Conservation (phyloP, 228 moss, liverwort and hornwort genomes). For the Sphagnum fallax region DNA sequence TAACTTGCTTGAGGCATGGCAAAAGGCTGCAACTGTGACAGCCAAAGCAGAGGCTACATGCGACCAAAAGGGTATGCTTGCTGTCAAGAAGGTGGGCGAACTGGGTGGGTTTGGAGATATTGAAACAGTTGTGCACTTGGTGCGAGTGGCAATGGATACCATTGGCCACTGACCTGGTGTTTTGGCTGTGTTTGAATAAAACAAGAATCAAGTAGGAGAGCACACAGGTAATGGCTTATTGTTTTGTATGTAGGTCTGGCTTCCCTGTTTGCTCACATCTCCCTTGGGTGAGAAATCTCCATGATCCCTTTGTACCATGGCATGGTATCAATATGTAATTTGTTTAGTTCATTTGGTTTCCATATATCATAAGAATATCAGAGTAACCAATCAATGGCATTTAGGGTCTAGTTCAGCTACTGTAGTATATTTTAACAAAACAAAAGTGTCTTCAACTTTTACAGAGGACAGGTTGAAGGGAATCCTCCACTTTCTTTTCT, state of each 20-base stretch:
- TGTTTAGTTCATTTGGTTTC: no score
- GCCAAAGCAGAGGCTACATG: constrained; percentile 69
- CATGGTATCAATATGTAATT: no score
- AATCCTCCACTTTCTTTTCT: no score
- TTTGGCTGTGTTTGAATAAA: constrained; percentile 30
- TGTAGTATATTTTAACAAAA: no score
- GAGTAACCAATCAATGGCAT: no score
- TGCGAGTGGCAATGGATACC: constrained; percentile 74
- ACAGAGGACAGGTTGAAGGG: no score
- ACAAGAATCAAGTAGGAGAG: constrained; percentile 33
- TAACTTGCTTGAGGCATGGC: constrained; percentile 73
- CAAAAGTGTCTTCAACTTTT: no score
- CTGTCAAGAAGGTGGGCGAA: constrained; percentile 87
- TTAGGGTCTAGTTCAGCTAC: no score
- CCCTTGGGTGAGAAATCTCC: background rate
- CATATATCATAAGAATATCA: no score
- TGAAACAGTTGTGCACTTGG: constrained; percentile 84
- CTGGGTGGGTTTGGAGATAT: constrained; percentile 86
- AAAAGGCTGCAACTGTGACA: constrained; percentile 64
- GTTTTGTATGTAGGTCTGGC: constrained; percentile 31
- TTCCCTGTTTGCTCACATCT: constrained; percentile 33
- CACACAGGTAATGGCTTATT: constrained; percentile 18
- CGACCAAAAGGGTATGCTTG: constrained; percentile 56
- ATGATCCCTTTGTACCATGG: constrained; percentile 45
- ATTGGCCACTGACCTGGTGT: constrained; percentile 63